phyloP scores from a whole-genome alignment of 208 protist genomes.

The Trypanosoma platydactyli region DNA sequence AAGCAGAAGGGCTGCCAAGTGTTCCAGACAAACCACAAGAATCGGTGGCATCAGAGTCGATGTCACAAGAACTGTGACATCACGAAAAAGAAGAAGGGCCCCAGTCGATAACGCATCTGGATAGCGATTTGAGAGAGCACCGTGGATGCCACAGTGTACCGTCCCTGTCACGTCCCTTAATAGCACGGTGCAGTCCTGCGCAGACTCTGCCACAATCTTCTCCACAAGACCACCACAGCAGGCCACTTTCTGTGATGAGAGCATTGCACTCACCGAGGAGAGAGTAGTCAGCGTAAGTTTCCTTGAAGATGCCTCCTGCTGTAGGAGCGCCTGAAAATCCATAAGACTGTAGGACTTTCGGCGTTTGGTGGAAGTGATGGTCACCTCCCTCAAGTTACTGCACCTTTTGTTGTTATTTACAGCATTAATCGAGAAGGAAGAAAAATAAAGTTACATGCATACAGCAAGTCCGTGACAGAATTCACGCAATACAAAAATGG shows the following conservation, averaged over 20 bases:
- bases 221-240: conserved; percentile 80
- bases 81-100: conserved; percentile 65
- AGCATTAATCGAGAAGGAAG: too few relatives aligned
- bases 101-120: conserved; percentile 65
- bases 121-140: conserved; percentile 70
- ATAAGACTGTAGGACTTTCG: conserved; percentile 25
- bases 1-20: conserved; percentile 70
- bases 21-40: conserved; percentile 76
- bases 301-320: conserved; percentile 48
- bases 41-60: conserved; percentile 58
- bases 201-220: conserved; percentile 70
- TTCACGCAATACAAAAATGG: too few relatives aligned
- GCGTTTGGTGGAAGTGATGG: too few relatives aligned
- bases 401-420: too few relatives aligned
- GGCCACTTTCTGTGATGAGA: conserved; percentile 58
- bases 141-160: conserved; percentile 74
- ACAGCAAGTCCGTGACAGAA: too few relatives aligned
- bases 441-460: too few relatives aligned
- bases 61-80: conserved; percentile 64
- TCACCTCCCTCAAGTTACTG: too few relatives aligned
- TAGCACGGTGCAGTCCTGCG: conserved; percentile 75
- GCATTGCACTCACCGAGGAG: conserved; percentile 29
- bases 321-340: conserved; percentile 57
- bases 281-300: conserved; percentile 53
- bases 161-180: conserved; percentile 61